Base-by-base conservation (phyloP, 2,329 filamentous ascomycete species). In the Pseudocercospora vitis region DNA sequence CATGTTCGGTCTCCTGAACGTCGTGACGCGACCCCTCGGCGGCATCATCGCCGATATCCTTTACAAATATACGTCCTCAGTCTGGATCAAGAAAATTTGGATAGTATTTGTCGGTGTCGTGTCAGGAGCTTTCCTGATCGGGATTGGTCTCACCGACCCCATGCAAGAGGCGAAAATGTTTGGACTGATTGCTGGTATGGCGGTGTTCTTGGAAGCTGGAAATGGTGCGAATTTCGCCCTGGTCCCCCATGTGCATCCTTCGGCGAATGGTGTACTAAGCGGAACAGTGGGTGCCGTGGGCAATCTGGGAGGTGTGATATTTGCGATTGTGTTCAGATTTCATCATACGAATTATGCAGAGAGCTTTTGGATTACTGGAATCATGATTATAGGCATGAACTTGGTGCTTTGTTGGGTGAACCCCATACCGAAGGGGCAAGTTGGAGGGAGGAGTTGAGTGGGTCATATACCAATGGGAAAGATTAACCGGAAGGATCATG, bases 151-250 rank as follows among this genome's bases (percentile, higher is more conserved):
- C 12, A 67, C 79, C 0, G 74, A 94, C 68, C 80, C 88, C 0
- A 79, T 83, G 21, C 67, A 78, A 19, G 70, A 85, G 47, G 71
- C 78, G 5, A 83, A 81, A 4, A 86, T 94, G 80, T 84, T 92
- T 50, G 89, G 88, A 1, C 81, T 96, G 2, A 75, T 94, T 7
- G 86, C 85, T 1, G 80, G 89, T 8, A 80, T 91, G 74, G 88
- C 88, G 1, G 78, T 95, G 66, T 95, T 95, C 74, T 73, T 91
- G 35, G 89, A 95, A 70, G 89, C 87, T 1, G 85, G 85, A 37
- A 96, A 95, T 68, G 91, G 91, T 0, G 86, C 88, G 32, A 92
- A 89, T 73, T 96, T 94, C 70, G 83, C 88, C 0, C 79, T 96
- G 7, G 86, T 95, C 16, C 90, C 90, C 3, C 91, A 96, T 68